Base-by-base conservation (phyloP, 176 grass and related monocot species). In the Rhynchospora pubera region DNA sequence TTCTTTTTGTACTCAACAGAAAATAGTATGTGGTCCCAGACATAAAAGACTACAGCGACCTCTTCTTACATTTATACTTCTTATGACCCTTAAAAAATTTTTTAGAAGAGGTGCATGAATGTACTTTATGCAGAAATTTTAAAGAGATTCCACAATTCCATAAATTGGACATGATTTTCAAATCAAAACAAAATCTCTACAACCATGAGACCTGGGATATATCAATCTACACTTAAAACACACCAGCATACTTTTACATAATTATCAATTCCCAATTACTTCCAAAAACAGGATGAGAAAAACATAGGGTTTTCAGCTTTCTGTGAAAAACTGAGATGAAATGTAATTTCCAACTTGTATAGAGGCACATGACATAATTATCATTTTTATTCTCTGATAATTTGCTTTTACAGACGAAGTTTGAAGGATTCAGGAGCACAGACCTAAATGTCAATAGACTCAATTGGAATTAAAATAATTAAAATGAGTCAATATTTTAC, bases 401-500 rank as follows among this genome's bases (percentile, higher is more conserved):
- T 52, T 19, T 24, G 71, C 45, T 75, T 76, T 30, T 21, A 55
- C 48, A 7, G 50, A 28, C 13, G 30, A 52, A 22, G 5, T 10
- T 76, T 51, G 26, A 55, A 22, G 48, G 23, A 16, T 76, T 53
- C n/a, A 12, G 67, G 18, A 12, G 61, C 22, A 68, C 65, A 44
- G 15, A 47, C 18, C 16, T 48, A 76, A 75, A 76, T 76, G 12
- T 76, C 23, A n/a, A n/a, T n/a, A n/a, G n/a, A n/a, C n/a, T n/a
- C n/a, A 76, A 53, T 53, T 7, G 55, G 34, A 39, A 39, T 76
- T 28, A 47, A 75, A 75, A 53, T 47, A 53, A 74, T 51, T 74
- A 16, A 26, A 51, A 74, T 6, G 46, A 3, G 19, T 57, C 12
- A 73, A 75, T 28, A 75, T 75, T 76, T 76, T 45, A 99, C 96